Evolutionary conservation across 805 yeast species (phyloP), one percentile per base, ranked within the genome.

Genomic region (Debaryomyces tyrocola): DNA sequence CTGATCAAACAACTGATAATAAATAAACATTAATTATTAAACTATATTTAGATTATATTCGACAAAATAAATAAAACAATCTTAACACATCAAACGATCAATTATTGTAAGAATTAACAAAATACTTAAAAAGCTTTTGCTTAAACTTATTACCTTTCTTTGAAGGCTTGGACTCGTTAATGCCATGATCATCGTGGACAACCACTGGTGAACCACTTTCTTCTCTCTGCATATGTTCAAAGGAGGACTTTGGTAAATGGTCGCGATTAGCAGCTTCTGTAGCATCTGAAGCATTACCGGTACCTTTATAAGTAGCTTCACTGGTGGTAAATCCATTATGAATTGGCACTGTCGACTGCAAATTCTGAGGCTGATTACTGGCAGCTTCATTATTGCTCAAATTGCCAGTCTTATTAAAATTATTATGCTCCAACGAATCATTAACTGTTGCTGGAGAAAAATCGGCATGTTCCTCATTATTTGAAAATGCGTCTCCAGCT

Each of bases 71-170:
- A 31, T 31, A 28, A 28, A 28, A 31, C 27, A 24, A 24, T 24
- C 27, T 24, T 24, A 9, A 17, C 10, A 24, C 27, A 24, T 24
- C 27, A 24, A 24, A 24, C 24, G 34, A 11, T 31, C 40, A 49
- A 20, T 47, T 51, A 10, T 58, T 64, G 49, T 69, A 68, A 35
- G 51, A 43, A 44, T 61, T 66, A 20, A 70, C 55, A 44, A 70
- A 70, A 43, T 62, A 64, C 50, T 67, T 69, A 53, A 59, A 59
- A 10, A 61, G 43, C 37, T 50, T 59, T 15, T 51, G 55, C 34
- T 53, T 59, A 29, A 61, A 56, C 40, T 54, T 57, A 10, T 52
- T 51, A n/a, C 50, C 49, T 36, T 51, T 50, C 18, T 48, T 39
- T n/a, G 34, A 39, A 11, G 34, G 18, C 21, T 27, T 24, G 12